phyloP scores from a whole-genome alignment of 352 stramenopile species.

The Phytophthora pisi region DNA sequence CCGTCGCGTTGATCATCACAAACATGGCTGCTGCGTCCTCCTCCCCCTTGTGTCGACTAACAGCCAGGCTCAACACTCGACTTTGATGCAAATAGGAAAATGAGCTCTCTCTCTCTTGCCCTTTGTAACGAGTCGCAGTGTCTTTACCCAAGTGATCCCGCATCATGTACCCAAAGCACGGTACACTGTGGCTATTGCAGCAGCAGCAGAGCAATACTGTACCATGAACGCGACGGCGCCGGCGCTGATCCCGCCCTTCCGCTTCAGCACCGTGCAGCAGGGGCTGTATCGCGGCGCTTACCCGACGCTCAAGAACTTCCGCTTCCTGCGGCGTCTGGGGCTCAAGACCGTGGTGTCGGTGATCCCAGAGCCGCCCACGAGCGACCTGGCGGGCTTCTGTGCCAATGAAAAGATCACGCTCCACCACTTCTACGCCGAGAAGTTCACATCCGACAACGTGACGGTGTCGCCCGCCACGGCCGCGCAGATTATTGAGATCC shows the following conservation, averaged over 20 bases:
- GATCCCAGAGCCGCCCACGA: slow-evolving; percentile 80
- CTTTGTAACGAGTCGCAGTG: not conserved
- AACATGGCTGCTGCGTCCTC: slow-evolving; percentile 53
- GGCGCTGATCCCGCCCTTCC: slow-evolving; percentile 86
- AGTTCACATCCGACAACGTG: slow-evolving; percentile 89
- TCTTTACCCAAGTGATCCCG: slow-evolving; percentile 18
- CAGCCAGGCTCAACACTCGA: not conserved
- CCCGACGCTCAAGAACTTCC: slow-evolving; percentile 88
- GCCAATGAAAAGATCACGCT: slow-evolving; percentile 68
- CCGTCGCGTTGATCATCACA: slow-evolving; percentile 76
- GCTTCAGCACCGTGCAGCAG: slow-evolving; percentile 86
- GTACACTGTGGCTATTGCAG: slow-evolving; percentile 12
- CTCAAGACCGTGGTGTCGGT: slow-evolving; percentile 85
- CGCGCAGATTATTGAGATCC: slow-evolving; percentile 79
- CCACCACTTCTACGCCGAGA: slow-evolving; percentile 85
- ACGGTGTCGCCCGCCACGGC: slow-evolving; percentile 78
- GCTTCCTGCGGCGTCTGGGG: slow-evolving; percentile 72
- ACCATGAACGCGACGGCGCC: slow-evolving; percentile 56
- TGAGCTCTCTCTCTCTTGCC: not conserved
- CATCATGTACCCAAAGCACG: slow-evolving; percentile 3
- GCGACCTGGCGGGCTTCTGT: slow-evolving; percentile 80
- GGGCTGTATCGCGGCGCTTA: slow-evolving; percentile 82
- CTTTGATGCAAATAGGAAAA: slow-evolving; percentile 14
- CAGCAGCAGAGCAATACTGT: not conserved
- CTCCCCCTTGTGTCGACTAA: not conserved